Evolutionary conservation across 306 rosid genomes (phyloP), one percentile per base, ranked within the genome.

Genomic region (Coriaria nepalensis): DNA sequence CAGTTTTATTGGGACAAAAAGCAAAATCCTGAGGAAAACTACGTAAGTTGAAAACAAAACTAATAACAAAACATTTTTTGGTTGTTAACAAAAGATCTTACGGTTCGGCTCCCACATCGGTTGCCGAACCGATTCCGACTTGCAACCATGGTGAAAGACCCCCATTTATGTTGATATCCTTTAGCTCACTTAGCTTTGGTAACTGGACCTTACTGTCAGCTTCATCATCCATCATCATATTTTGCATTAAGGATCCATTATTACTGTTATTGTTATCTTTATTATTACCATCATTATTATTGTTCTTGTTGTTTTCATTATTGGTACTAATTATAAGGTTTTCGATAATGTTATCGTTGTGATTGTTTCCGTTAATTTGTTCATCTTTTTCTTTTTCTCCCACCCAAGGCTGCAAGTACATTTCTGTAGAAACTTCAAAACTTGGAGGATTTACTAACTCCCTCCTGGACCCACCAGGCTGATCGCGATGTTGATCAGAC

Each of bases 101-200:
- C 8, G 76, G 70, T 55, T 75, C 79, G 60, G 70, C 63, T 32
- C 67, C 77, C 12, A 78, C 77, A 56, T 81, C 81, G 39, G 77
- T 69, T 14, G 85, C 65, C 65, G 95, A 72, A 68, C 92, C 83
- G 33, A 90, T 76, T 56, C 95, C 98, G 43, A 90, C 85, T 60
- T 90, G 95, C 75, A 90, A 69, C 98, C 98, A 90, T 40, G 85
- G 79, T 5, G 94, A 79, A 52, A 87, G 77, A 62, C 67, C 76
- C 42, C 83, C 87, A 71, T 70, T 72, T 38, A 49, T 57, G 48
- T 51, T 81, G 13, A 76, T 78, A 34, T 88, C 92, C 67, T 84
- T 84, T 39, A 84, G 68, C 65, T 84, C 95, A 69, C 98, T 71
- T 37, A 90, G 75, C 71, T 90, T 90, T 6, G 95, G 87, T 57